Base-by-base conservation (phyloP, 78 protist species). In the Dictyostelium intermedium region DNA sequence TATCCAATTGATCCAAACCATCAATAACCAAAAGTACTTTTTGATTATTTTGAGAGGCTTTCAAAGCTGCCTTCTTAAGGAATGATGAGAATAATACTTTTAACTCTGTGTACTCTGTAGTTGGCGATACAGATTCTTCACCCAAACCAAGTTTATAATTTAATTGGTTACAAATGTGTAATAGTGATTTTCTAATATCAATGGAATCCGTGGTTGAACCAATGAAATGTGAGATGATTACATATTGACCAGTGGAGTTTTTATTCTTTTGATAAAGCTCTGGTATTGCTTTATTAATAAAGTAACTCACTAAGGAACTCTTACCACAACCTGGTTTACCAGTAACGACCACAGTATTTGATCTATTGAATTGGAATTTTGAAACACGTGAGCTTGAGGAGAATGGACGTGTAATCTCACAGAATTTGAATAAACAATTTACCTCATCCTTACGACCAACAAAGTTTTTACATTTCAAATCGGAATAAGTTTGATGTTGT, bases 281-380 rank as follows among this genome's bases (percentile, higher is more conserved):
- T 9, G 82, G 82, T 8, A 66, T 32, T 7, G 56, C 39, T 20
- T 47, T 34, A 23, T 74, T 43, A 7, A 84, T 47, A n/a, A 92
- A 79, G 7, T 79, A 47, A 5, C 97, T 81, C 1, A 85, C 35
- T n/a, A 92, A 23, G 9, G 95, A 10, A 25, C 96, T n/a, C 63
- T 97, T 97, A 47, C 98, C 98, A 14, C 27, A 27, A 74, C 98
- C 98, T 4, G 95, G 82, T 23, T 73, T 60, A 77, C 98, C 97
- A 23, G 84, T n/a, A 11, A 97, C 87, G 7, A 87, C 27, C 1
- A 93, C 23, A 13, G 63, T 50, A 60, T 74, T 89, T 7, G 94
- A 70, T 35, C 72, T 89, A 47, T 89, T 89, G 20, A 80, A 61
- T n/a, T 39, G 43, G n/a, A 89, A n/a, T 74, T 89, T 89, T 3